A percentile compares a stretch with the other conserved stretches of the same genome.
Evolutionary conservation across 352 stramenopile species (phyloP).

Genomic region (Globisporangium spinosum): DNA sequence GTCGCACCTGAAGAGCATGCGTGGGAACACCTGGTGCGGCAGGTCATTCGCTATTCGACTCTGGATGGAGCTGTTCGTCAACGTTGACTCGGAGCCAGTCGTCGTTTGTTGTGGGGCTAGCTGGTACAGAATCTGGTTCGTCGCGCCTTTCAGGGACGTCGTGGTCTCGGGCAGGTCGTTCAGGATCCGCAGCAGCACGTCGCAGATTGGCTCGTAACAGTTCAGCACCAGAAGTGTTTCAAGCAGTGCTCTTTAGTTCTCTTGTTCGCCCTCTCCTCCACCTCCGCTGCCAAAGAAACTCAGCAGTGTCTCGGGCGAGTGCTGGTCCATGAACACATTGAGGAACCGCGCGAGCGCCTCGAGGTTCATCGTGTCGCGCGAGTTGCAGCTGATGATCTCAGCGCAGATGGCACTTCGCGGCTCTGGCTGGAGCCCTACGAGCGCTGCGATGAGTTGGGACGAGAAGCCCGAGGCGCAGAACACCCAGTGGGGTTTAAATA

Average conservation of each 20-base stretch:
- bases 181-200: constrained; percentile 52
- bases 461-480: constrained; percentile 58
- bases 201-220: constrained; percentile 63
- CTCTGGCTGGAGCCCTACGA: constrained; percentile 39
- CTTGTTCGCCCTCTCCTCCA: not conserved
- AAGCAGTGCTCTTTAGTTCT: constrained; percentile 37
- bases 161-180: constrained; percentile 35
- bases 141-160: constrained; percentile 22
- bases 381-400: constrained; percentile 40
- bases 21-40: constrained; percentile 46
- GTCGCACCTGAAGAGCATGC: constrained; percentile 80
- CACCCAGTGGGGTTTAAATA: constrained; percentile 64
- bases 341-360: constrained; percentile 59
- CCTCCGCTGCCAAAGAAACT: constrained; percentile 36
- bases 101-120: constrained; percentile 32
- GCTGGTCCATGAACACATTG: constrained; percentile 67
- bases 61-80: constrained; percentile 20
- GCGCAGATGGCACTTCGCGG: constrained; percentile 26
- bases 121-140: constrained; percentile 44
- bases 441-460: constrained; percentile 54
- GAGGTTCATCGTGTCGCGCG: constrained; percentile 58
- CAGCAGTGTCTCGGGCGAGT: constrained; percentile 48
- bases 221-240: constrained; percentile 55
- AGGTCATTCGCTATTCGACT: constrained; percentile 31
- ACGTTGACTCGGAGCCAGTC: not conserved